Base-by-base conservation (phyloP, 1,139 yeast species). In the Diutina rugosa region DNA sequence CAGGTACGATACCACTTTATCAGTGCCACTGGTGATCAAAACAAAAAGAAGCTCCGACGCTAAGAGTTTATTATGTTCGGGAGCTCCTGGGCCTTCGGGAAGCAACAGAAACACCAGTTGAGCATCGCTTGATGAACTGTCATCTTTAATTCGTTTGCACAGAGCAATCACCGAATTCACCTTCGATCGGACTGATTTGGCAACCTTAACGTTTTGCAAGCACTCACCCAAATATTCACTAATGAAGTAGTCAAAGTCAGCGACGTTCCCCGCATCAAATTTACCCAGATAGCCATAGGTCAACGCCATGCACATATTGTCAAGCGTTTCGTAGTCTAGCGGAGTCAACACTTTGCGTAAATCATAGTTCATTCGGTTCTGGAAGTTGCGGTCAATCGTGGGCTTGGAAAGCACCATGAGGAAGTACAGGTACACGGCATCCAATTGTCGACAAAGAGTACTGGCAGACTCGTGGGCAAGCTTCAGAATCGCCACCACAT, bases 391-490 rank as follows among this genome's bases (percentile, higher is more conserved):
- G 16, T 78, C 73, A 47, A 93, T 81, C 58, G 87, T 85, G 0
- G 90, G 85, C 63, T 84, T 82, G 8, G 96, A 87, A 55, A 93
- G 70, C 0, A 95, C 86, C 0, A 96, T 83, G 18, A 91, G 67
- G n/a, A 93, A 68, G 65, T 89, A 95, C 56, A 87, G 82, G 69
- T 90, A 86, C 32, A 93, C 65, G n/a, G 85, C 76, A 56, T 83
- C 84, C 56, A 93, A 73, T 64, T 93, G 97, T 35, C 80, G 78
- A 38, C 76, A 67, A 54, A 90, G 64, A 14, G 69, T 58, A 14
- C 66, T 65, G 6, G 74, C 68, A 38, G 64, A 57, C 60, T 76
- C 80, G 59, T 72, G 70, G 3, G 63, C 61, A 2, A 76, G 70
- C 58, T 77, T 77, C 29, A 95, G 84, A 12, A 88, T 78, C 0